These are phyloP conservation scores for Magnusiomyces clavatus DNA, from an alignment of 1,139 yeast species.

Conservation along the genomic window DNA sequence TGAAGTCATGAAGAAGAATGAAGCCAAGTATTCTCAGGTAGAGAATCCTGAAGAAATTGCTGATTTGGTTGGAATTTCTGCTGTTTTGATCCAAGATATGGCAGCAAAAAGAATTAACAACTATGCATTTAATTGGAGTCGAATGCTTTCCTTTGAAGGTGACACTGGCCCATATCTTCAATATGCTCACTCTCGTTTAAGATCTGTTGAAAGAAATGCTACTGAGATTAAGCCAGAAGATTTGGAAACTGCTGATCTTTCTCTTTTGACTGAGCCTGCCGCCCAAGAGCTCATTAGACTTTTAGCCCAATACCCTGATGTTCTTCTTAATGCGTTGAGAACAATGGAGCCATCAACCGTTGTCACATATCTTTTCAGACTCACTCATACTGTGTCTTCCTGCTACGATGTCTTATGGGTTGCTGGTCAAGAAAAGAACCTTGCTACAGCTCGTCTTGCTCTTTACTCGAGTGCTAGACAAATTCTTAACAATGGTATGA, in stretches of 20 bases:
- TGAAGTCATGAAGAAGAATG: slow-evolving; percentile 92
- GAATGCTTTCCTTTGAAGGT: slow-evolving; percentile 98
- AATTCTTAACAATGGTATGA: slow-evolving; percentile 87
- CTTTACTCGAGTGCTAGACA: slow-evolving; percentile 86
- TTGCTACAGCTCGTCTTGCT: slow-evolving; percentile 90
- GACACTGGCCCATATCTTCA: slow-evolving; percentile 99
- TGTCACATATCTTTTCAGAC: slow-evolving; percentile 85
- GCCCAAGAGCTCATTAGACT: slow-evolving; percentile 69
- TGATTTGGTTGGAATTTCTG: slow-evolving; percentile 91
- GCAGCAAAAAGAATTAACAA: slow-evolving; percentile 95
- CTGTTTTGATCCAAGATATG: slow-evolving; percentile 99
- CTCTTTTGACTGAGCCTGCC: slow-evolving; percentile 66
- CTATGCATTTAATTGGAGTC: slow-evolving; percentile 95
- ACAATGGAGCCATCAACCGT: slow-evolving; percentile 90
- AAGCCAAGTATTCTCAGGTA: slow-evolving; percentile 84
- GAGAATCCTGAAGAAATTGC: slow-evolving; percentile 94
- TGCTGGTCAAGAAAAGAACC: slow-evolving; percentile 84
- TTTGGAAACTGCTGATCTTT: slow-evolving; percentile 54
- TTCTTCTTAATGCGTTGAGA: slow-evolving; percentile 71
- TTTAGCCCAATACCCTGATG: slow-evolving; percentile 89
- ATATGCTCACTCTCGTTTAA: slow-evolving; percentile 95
- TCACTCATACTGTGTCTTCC: slow-evolving; percentile 89
- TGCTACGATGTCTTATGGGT: slow-evolving; percentile 97
- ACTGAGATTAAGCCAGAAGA: slow-evolving; percentile 33
- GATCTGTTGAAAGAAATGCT: slow-evolving; percentile 90